Evolutionary conservation across 1,284 basidiomycete genomes (phyloP), one percentile per base, ranked within the genome.

Genomic region (Meira nashicola): DNA sequence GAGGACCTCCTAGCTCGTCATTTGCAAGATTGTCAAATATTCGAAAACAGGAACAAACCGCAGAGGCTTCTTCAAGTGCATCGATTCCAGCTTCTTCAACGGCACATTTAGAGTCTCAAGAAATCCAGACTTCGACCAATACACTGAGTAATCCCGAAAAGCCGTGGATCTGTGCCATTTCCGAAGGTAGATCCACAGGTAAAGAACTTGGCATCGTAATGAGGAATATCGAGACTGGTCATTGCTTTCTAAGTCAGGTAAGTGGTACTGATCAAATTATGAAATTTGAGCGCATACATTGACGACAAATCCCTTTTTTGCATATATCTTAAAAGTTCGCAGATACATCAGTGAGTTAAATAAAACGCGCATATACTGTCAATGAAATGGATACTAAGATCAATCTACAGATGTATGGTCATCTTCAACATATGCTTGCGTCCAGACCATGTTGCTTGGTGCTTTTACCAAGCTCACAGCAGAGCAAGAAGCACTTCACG

Each of bases 201-300:
- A 82, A 87, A 41, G 90, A 93, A 78, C 85, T 92, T 2, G 91
- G 91, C 2, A 85, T 93, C 39, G 90, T 90, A 1, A 87, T 88
- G 0, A 81, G 92, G n/a, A 87, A 91, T 60, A 84, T 83, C 65
- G 86, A 88, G 40, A 92, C 89, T 0, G 90, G 89, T 11, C 82
- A 84, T 58, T 49, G 33, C 39, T 14, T 53, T 8, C 1, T 48
- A 7, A 25, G 55, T 1, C 50, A 28, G n/a, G 47, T 17, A 55
- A 28, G 19, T 38, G 8, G 12, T 17, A 21, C 14, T n/a, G n/a
- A 37, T 23, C 39, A 1, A n/a, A n/a, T 23, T n/a, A 17, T 33
- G 19, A 63, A 19, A 15, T 4, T 40, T 3, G 1, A 39, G 12
- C 2, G 19, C 28, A 23, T n/a, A 15, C 14, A 39, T 48, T 63